Evolutionary conservation across 2,329 filamentous ascomycete species (phyloP).

Genomic region (Phaeosphaeriaceae sp.): DNA sequence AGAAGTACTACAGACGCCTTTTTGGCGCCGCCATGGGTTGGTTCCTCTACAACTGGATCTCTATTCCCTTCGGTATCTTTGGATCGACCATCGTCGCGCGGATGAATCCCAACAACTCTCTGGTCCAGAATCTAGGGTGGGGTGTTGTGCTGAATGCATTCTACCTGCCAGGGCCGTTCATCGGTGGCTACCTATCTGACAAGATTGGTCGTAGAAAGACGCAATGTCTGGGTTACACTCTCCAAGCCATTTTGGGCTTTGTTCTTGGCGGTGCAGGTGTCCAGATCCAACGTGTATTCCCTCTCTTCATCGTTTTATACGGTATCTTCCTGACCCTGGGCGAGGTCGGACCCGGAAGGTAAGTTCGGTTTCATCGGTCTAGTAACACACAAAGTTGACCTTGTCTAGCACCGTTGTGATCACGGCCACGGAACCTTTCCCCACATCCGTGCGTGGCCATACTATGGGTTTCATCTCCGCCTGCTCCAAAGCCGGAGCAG

Average conservation of each 20-base stretch:
- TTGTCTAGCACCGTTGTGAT: slow-evolving; percentile 10
- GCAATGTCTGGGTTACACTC: slow-evolving; percentile 31
- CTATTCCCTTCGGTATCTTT: slow-evolving; percentile 64
- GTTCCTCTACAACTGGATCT: slow-evolving; percentile 64
- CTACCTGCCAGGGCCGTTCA: slow-evolving; percentile 35
- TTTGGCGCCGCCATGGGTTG: slow-evolving; percentile 58
- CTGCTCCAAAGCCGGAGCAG: slow-evolving; percentile 34
- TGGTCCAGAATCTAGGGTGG: slow-evolving; percentile 32
- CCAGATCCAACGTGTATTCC: slow-evolving; percentile 38
- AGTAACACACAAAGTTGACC: neutral
- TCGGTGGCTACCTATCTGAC: slow-evolving; percentile 35
- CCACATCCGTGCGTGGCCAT: slow-evolving; percentile 34
- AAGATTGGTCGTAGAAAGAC: slow-evolving; percentile 32
- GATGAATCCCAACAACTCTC: slow-evolving; percentile 26
- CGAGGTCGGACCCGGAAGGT: slow-evolving; percentile 30
- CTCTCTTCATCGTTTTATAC: slow-evolving; percentile 39
- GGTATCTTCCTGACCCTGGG: slow-evolving; percentile 36
- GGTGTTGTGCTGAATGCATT: slow-evolving; percentile 28
- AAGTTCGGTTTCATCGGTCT: neutral
- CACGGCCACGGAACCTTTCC: slow-evolving; percentile 32
- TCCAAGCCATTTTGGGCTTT: slow-evolving; percentile 33
- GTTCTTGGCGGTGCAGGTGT: slow-evolving; percentile 30
- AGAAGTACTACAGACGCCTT: slow-evolving; percentile 58
- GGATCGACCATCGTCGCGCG: slow-evolving; percentile 56
- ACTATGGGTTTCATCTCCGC: slow-evolving; percentile 34